Evolutionary conservation across 139 green algal genomes (phyloP).

Genomic region (Tetradesmus obliquus): DNA sequence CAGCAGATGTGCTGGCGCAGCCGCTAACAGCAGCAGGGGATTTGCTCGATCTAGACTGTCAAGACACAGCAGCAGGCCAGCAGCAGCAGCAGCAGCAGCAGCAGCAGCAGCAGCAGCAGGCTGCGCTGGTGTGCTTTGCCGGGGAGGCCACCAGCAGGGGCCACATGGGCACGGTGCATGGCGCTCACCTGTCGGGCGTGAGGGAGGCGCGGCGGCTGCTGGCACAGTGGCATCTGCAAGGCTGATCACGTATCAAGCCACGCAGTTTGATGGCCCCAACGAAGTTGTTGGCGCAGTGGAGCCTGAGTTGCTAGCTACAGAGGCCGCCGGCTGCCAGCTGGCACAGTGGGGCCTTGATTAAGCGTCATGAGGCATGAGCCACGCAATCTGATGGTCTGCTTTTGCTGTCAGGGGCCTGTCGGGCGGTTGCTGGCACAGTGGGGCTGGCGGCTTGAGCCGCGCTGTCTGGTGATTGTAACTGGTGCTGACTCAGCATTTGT

Average conservation of each 20-base stretch:
- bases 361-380: too few relatives aligned
- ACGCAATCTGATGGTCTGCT: too few relatives aligned
- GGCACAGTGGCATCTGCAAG: not conserved
- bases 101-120: slow-evolving; percentile 1
- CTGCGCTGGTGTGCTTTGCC: slow-evolving; percentile 51
- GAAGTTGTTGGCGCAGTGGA: too few relatives aligned
- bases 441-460: not conserved
- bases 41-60: not conserved
- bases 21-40: slow-evolving; percentile 39
- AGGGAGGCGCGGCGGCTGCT: slow-evolving; percentile 51
- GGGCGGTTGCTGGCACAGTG: slow-evolving; percentile 33
- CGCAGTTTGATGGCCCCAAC: too few relatives aligned
- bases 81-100: not conserved
- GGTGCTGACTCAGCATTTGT: too few relatives aligned
- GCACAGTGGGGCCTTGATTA: too few relatives aligned
- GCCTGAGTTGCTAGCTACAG: too few relatives aligned
- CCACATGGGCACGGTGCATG: slow-evolving; percentile 50
- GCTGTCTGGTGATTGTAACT: too few relatives aligned
- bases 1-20: slow-evolving; percentile 47
- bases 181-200: slow-evolving; percentile 44
- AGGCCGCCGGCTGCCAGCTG: too few relatives aligned
- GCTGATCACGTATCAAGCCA: too few relatives aligned
- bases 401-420: too few relatives aligned
- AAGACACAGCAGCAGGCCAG: not conserved
- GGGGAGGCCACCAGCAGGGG: slow-evolving; percentile 51